Evolutionary conservation across 2,329 filamentous ascomycete genomes (phyloP).

Genomic region (Capronia coronata): DNA sequence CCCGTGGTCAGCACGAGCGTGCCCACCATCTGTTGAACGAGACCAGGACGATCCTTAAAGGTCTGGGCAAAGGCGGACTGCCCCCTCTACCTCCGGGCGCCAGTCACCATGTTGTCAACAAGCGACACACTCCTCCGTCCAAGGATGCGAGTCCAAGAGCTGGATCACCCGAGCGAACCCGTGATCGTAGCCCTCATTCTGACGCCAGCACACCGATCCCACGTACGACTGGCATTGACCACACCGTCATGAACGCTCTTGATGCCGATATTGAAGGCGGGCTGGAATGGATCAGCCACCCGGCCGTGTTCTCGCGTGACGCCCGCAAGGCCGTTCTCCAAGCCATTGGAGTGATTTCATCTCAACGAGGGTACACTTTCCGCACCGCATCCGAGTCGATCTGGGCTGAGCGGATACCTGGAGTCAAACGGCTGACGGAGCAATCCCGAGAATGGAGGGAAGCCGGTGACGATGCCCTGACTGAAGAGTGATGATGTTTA

Average conservation of each 20-base stretch:
- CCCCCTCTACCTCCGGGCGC: slow-evolving; percentile 72
- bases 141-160: slow-evolving; percentile 33
- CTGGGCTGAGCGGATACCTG: slow-evolving; percentile 76
- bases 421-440: slow-evolving; percentile 74
- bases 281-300: slow-evolving; percentile 96
- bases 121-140: slow-evolving; percentile 35
- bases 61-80: slow-evolving; percentile 86
- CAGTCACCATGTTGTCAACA: slow-evolving; percentile 38
- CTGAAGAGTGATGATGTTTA: slow-evolving; percentile 26
- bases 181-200: slow-evolving; percentile 34
- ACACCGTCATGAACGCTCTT: slow-evolving; percentile 71
- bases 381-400: slow-evolving; percentile 80
- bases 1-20: slow-evolving; percentile 84
- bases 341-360: slow-evolving; percentile 92
- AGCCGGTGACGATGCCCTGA: slow-evolving; percentile 58
- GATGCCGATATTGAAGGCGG: slow-evolving; percentile 86
- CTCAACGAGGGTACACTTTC: slow-evolving; percentile 89
- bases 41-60: slow-evolving; percentile 90
- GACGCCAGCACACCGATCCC: slow-evolving; percentile 39
- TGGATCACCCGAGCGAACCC: slow-evolving; percentile 35
- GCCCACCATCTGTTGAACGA: slow-evolving; percentile 88
- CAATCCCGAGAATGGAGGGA: slow-evolving; percentile 89
- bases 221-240: slow-evolving; percentile 63
- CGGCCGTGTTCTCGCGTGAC: slow-evolving; percentile 87
- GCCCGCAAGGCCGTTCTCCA: slow-evolving; percentile 93